These are phyloP conservation scores for Scolecobasidium constrictum DNA, from an alignment of 2,329 filamentous ascomycete genomes.

Conservation along the genomic window DNA sequence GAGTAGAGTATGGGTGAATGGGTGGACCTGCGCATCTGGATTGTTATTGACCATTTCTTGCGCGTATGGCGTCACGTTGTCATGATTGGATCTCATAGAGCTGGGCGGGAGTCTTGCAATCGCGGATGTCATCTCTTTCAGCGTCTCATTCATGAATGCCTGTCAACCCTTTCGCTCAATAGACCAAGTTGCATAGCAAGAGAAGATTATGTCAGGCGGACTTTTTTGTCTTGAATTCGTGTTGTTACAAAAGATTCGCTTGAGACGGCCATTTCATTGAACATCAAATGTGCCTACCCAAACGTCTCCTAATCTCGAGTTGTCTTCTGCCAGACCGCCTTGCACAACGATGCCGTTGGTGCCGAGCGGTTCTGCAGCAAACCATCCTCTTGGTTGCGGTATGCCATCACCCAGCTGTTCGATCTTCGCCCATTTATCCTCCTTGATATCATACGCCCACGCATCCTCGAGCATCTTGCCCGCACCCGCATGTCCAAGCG, in stretches of 20 bases:
- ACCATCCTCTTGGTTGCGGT: constrained; percentile 41
- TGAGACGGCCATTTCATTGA: no score
- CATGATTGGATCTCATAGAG: not conserved
- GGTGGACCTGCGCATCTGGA: no score
- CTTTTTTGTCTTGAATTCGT: no score
- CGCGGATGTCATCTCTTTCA: no score
- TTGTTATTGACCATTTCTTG: not conserved
- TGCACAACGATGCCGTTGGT: constrained; percentile 31
- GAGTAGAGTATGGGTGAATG: no score
- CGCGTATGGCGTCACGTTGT: not conserved
- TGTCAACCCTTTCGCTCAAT: no score
- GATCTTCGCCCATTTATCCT: constrained; percentile 24
- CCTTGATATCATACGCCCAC: constrained; percentile 35
- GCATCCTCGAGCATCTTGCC: constrained; percentile 45
- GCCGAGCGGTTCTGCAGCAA: constrained; percentile 37
- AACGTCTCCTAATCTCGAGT: constrained; percentile 39
- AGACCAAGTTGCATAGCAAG: no score
- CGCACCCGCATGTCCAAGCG: constrained; percentile 41
- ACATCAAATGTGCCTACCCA: constrained; percentile 31
- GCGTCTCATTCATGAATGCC: no score
- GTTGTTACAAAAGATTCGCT: no score
- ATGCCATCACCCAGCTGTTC: constrained; percentile 12
- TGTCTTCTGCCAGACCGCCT: constrained; percentile 41
- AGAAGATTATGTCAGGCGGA: no score
- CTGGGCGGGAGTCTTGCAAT: no score